phyloP scores from a whole-genome alignment of 2,329 filamentous ascomycete genomes.

The Scytalidium sp. region DNA sequence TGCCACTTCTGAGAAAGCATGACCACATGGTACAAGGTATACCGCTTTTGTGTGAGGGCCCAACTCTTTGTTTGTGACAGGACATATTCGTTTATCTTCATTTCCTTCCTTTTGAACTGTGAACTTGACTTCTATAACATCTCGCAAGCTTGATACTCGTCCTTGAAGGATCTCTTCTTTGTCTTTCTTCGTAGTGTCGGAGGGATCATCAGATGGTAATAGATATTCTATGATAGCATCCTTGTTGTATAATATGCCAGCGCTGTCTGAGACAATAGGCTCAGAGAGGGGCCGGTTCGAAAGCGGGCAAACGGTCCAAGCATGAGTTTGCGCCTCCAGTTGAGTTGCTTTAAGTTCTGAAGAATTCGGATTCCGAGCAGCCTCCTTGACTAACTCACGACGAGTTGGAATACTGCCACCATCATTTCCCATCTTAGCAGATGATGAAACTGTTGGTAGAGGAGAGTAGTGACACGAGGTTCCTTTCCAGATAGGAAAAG shows the following conservation, averaged over 20 bases:
- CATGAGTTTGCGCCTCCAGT: slow-evolving; percentile 79
- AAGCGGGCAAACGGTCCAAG: slow-evolving; percentile 86
- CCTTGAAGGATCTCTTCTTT: slow-evolving; percentile 59
- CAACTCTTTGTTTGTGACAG: slow-evolving; percentile 81
- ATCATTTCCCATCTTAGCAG: slow-evolving; percentile 83
- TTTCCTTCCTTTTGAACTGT: slow-evolving; percentile 41
- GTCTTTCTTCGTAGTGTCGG: slow-evolving; percentile 36
- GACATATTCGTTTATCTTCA: slow-evolving; percentile 71
- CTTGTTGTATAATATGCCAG: slow-evolving; percentile 90
- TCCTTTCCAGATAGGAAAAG: background rate
- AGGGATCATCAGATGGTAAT: slow-evolving; percentile 50
- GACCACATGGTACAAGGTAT: slow-evolving; percentile 91
- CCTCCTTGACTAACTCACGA: slow-evolving; percentile 92
- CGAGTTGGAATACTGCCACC: slow-evolving; percentile 95
- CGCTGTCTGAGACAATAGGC: slow-evolving; percentile 76
- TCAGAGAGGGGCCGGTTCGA: slow-evolving; percentile 68
- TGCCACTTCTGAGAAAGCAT: slow-evolving; percentile 86
- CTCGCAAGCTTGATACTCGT: slow-evolving; percentile 73
- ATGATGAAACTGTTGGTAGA: background rate
- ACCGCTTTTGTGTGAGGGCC: slow-evolving; percentile 77
- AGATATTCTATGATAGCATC: slow-evolving; percentile 77
- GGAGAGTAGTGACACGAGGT: background rate
- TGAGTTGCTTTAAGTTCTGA: slow-evolving; percentile 86
- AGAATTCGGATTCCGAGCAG: slow-evolving; percentile 76
- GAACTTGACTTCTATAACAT: slow-evolving; percentile 85